phyloP scores from a whole-genome alignment of 176 grass and related monocot genomes.

The Triticum timopheevii region DNA sequence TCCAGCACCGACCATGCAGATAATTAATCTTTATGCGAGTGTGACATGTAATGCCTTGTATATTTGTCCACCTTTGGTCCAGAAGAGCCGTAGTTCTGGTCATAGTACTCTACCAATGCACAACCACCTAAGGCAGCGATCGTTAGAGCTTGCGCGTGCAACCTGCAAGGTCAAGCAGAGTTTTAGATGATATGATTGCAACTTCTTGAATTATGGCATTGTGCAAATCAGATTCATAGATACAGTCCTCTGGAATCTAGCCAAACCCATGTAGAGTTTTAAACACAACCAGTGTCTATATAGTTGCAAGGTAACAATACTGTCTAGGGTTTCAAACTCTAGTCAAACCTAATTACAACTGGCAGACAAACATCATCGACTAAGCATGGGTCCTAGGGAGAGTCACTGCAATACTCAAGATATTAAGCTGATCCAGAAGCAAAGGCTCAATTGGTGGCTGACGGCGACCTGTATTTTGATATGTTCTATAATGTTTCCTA shows the following conservation, averaged over 20 bases:
- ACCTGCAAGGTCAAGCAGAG: constrained; percentile 55
- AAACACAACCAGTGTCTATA: not conserved
- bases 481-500: too few species aligned
- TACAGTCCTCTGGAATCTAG: not conserved
- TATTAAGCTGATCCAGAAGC: too few species aligned
- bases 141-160: constrained; percentile 87
- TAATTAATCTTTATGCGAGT: constrained; percentile 78
- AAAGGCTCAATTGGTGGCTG: too few species aligned
- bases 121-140: constrained; percentile 74
- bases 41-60: constrained; percentile 62
- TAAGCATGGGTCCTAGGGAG: not conserved
- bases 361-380: not conserved
- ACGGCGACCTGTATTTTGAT: too few species aligned
- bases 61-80: constrained; percentile 71
- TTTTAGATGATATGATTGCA: constrained; percentile 5
- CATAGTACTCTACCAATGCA: constrained; percentile 88
- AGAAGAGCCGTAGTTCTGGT: constrained; percentile 58
- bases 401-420: not conserved
- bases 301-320: not conserved
- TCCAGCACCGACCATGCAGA: not conserved
- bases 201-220: not conserved
- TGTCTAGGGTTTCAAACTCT: too few species aligned
- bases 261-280: not conserved
- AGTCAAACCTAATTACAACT: not conserved
- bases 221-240: not conserved